These are phyloP conservation scores for Starmerella apis DNA, from an alignment of 805 yeast genomes.

Conservation along the genomic window DNA sequence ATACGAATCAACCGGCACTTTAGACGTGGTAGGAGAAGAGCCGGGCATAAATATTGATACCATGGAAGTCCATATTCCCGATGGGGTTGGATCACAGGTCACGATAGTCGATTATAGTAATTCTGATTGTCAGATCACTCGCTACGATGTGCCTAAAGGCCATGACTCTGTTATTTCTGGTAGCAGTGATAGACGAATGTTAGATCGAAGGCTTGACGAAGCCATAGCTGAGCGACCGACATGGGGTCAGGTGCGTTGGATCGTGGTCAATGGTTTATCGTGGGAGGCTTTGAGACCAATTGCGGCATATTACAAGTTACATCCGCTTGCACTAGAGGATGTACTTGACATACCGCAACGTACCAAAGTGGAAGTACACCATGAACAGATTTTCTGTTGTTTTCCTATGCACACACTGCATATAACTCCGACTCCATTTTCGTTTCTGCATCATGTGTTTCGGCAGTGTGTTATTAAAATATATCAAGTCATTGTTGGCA, in stretches of 20 bases:
- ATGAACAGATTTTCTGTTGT: constrained; percentile 44
- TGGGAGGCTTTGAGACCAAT: constrained; percentile 48
- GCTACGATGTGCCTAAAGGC: constrained; percentile 32
- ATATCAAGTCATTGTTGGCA: neutral
- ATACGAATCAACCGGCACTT: neutral
- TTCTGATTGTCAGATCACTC: constrained; percentile 37
- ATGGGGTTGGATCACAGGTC: constrained; percentile 44
- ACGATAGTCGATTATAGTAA: constrained; percentile 45
- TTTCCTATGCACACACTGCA: constrained; percentile 44
- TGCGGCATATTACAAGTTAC: constrained; percentile 39
- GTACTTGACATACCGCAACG: constrained; percentile 55
- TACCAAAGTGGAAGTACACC: constrained; percentile 47
- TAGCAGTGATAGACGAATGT: constrained; percentile 6
- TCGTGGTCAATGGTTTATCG: constrained; percentile 50
- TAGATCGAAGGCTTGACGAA: constrained; percentile 10
- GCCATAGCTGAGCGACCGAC: constrained; percentile 34
- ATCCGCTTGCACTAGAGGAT: constrained; percentile 50
- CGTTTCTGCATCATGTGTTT: constrained; percentile 1
- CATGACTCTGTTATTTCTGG: constrained; percentile 28
- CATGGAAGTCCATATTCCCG: constrained; percentile 40
- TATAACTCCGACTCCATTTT: constrained; percentile 25
- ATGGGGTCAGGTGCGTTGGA: constrained; percentile 47
- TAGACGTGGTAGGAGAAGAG: constrained; percentile 40
- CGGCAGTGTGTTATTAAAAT: neutral
- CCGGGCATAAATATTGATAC: constrained; percentile 48